Evolutionary conservation across 768 basidiomycete genomes (phyloP), one percentile per base, ranked within the genome.

Genomic region (Zangia roseola): DNA sequence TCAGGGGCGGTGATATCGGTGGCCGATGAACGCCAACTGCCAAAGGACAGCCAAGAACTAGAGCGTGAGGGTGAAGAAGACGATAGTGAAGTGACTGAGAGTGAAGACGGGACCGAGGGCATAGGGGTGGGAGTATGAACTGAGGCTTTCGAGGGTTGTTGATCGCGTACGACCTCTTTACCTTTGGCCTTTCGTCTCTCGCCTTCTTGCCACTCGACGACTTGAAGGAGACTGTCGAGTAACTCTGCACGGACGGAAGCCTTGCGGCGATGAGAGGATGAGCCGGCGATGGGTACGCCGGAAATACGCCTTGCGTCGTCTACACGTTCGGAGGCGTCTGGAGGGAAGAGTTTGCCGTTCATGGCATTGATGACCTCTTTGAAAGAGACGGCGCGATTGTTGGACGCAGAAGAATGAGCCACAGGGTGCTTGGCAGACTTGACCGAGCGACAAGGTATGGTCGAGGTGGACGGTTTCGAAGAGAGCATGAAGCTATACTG

Each of bases 271-370:
- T 63, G 58, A 9, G 48, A 36, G 16, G 50, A 10, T 2, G 63
- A 9, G 39, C 7, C 45, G 2, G 53, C 14, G 28, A 68, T 52
- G 24, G 54, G 53, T 41, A 68, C 5, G 20, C 65, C 67, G 4
- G 63, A 51, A 31, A 65, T 54, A 40, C 63, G 62, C 36, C 59
- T 54, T 24, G 70, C 62, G 24, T 70, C 68, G 12, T 65, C 63
- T 30, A 49, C 68, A 44, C 58, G 70, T 57, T 56, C 68, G 43
- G 54, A 61, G 30, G 60, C 47, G 25, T 77, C 72, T 5, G 61
- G 51, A 2, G 76, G 80, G 55, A 85, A 85, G 17, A 85, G 69
- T 5, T 74, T 70, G 5, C 83, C 83, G 35, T 77, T 71, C 79
- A 85, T 83, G 60, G 77, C 75, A 38, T 61, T 61, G 37, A 81